Conservation (phyloP, 2,329 filamentous ascomycete genomes). For the Fusarium sp. region DNA sequence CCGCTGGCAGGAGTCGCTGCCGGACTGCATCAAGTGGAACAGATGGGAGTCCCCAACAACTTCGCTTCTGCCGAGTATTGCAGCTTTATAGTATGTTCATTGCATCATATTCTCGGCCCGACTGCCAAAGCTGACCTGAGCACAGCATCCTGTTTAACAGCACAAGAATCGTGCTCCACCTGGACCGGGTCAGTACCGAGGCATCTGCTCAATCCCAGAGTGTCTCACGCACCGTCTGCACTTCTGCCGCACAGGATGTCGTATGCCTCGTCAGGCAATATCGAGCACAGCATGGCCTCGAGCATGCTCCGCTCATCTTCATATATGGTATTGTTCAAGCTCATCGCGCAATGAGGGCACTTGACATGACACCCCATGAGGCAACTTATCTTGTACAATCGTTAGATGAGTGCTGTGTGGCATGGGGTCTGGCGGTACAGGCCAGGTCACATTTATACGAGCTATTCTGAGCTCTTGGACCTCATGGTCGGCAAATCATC, state of each 20-base stretch:
- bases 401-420: conserved; percentile 12
- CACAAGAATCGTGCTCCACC: background rate
- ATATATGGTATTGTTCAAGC: conserved; percentile 42
- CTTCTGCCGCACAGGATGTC: conserved; percentile 37
- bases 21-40: conserved; percentile 32
- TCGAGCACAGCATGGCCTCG: conserved; percentile 35
- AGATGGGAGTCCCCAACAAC: conserved; percentile 27
- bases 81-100: background rate
- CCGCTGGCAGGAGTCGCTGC: conserved; percentile 31
- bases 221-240: conserved; percentile 19
- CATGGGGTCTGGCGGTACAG: conserved; percentile 11
- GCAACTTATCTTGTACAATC: conserved; percentile 6
- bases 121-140: background rate
- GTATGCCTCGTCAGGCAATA: conserved; percentile 35
- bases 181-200: background rate
- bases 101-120: background rate
- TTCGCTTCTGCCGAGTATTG: background rate
- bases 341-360: conserved; percentile 13
- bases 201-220: background rate
- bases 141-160: background rate
- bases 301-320: conserved; percentile 37
- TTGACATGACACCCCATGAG: background rate
- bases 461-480: background rate
- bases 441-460: background rate
- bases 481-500: background rate